Evolutionary conservation across 805 yeast genomes (phyloP), one percentile per base, ranked within the genome.

Genomic region (Pichia kluyveri): DNA sequence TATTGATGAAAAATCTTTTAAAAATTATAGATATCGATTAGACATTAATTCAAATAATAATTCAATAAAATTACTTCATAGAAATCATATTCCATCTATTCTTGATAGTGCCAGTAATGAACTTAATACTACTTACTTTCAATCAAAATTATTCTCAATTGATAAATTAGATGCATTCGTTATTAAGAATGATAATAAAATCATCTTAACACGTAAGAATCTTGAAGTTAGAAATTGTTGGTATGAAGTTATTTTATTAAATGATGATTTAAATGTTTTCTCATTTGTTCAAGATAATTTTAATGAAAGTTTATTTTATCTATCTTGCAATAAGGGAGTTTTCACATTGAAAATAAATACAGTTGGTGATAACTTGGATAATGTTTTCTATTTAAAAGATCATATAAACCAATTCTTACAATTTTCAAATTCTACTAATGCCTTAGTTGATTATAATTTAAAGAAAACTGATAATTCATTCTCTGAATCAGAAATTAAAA

Each of bases 371-470:
- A 42, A 39, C 4, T 17, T 17, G 6, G 38, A 37, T 17, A 17
- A 17, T 4, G 19, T 17, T n/a, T 51, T 49, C 4, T 71, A 80
- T 42, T 69, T 86, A 34, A 82, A 82, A 59, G 76, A 87, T 0
- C 90, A 82, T 56, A 77, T 91, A 23, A 93, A 84, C 54, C 97
- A 90, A 63, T 96, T 90, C 0, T 77, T 90, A 1, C 83, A 82
- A 56, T 85, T 78, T 52, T 73, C 79, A 2, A 40, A 31, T 28
- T 37, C 43, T 7, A 38, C 43, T 7, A 38, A 41, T 14, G 52
- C 54, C 3, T 56, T 58, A 8, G 41, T 63, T 18, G 39, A 51
- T 14, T 62, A 57, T 50, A 43, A 53, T 38, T 32, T 62, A 7
- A 43, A 60, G 3, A 74, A 70, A 14, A 64, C 77, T 4, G 71